Conservation (phyloP, 1,284 basidiomycete species). For the Violaceomyces palustris region DNA sequence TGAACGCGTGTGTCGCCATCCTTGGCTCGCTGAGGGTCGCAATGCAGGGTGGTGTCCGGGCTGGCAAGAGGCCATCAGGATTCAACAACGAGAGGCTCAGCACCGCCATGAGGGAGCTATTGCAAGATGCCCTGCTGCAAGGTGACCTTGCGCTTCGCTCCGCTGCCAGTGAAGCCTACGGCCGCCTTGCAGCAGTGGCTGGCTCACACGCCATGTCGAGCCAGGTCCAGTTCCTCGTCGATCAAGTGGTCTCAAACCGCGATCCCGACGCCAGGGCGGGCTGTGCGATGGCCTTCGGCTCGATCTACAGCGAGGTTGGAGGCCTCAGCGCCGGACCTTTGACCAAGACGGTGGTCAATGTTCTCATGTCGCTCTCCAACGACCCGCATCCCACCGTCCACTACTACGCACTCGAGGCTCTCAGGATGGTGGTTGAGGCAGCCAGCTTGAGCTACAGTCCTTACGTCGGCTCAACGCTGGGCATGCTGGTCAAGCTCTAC, state of each 20-base stretch:
- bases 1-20: constrained; percentile 78
- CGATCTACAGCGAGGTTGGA: constrained; percentile 87
- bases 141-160: constrained; percentile 71
- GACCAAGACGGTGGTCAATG: constrained; percentile 91
- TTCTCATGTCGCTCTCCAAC: constrained; percentile 88
- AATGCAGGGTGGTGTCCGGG: constrained; percentile 13
- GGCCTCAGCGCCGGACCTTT: constrained; percentile 87
- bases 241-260: constrained; percentile 92
- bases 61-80: constrained; percentile 38
- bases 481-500: constrained; percentile 85
- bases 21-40: constrained; percentile 64
- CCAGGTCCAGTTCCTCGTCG: constrained; percentile 86
- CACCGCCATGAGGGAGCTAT: constrained; percentile 65
- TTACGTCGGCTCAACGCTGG: constrained; percentile 80
- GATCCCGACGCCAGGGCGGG: constrained; percentile 89
- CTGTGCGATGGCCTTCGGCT: constrained; percentile 87
- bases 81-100: constrained; percentile 65
- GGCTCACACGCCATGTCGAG: constrained; percentile 78
- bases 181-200: constrained; percentile 76
- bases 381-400: constrained; percentile 97
- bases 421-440: constrained; percentile 81
- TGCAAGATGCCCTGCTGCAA: constrained; percentile 80
- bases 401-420: constrained; percentile 81
- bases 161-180: constrained; percentile 83
- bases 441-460: constrained; percentile 87